Percentiles rank a stretch among this genome's conserved stretches.
phyloP scores from a whole-genome alignment of 257 asterid genomes.

The Thymus quinquecostatus region DNA sequence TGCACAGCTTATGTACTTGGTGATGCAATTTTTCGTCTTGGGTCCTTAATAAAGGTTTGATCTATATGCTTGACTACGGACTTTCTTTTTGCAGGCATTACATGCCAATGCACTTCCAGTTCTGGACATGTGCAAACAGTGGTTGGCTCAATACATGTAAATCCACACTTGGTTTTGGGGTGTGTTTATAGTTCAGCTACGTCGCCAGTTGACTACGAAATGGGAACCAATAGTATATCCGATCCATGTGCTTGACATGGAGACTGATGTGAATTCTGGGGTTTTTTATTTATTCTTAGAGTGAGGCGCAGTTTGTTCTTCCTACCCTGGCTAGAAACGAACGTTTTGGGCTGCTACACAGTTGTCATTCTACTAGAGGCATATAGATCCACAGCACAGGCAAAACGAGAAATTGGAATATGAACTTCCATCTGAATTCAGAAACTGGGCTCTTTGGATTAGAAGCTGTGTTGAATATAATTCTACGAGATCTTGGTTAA shows the following conservation, averaged over 20 bases:
- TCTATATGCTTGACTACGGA: conserved; percentile 9
- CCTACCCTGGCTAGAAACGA: conserved; percentile 7
- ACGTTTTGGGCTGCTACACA: not conserved
- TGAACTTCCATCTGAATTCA: not conserved
- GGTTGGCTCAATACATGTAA: conserved; percentile 96
- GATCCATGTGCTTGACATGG: not conserved
- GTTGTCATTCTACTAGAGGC: conserved; percentile 2
- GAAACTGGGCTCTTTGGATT: not conserved
- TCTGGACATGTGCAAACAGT: conserved; percentile 98
- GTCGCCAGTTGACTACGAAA: conserved; percentile 14
- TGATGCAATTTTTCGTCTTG: not conserved
- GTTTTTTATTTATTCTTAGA: conserved; percentile 14
- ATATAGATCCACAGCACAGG: conserved; percentile 11
- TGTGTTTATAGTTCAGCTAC: conserved; percentile 23
- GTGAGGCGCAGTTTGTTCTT: conserved; percentile 4
- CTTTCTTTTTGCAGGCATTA: conserved; percentile 65
- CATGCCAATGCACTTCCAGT: conserved; percentile 98
- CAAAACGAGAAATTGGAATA: not conserved
- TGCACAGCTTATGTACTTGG: conserved; percentile 3
- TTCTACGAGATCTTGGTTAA: not conserved
- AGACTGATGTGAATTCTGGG: conserved; percentile 23
- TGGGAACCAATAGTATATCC: not conserved
- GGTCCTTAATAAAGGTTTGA: not conserved
- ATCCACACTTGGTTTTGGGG: conserved; percentile 33
- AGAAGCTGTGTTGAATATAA: conserved; percentile 20